Conservation (phyloP, 345 rosid species). For the Toxicodendron radicans region DNA sequence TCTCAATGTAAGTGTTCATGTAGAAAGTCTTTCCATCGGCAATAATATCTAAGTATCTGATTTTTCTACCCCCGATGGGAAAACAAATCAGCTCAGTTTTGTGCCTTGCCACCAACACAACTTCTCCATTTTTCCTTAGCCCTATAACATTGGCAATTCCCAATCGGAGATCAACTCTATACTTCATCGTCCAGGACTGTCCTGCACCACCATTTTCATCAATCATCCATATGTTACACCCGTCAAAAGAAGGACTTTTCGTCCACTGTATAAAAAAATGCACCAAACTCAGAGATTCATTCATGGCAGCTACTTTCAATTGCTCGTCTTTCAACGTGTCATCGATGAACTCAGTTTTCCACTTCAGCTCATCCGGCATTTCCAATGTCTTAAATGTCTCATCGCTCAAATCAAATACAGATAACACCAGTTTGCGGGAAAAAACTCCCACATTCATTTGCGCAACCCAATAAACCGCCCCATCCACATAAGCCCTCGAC, state of each 20-base stretch:
- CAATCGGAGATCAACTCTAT: too few species aligned
- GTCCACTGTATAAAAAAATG: slow-evolving; percentile 19
- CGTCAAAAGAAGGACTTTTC: not conserved
- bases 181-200: too few species aligned
- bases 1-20: too few species aligned
- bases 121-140: too few species aligned
- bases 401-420: slow-evolving; percentile 19
- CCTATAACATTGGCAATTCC: too few species aligned
- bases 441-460: not conserved
- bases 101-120: too few species aligned
- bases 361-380: too few species aligned
- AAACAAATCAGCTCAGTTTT: too few species aligned
- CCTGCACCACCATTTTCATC: slow-evolving; percentile 15
- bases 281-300: slow-evolving; percentile 22
- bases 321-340: not conserved
- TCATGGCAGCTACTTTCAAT: slow-evolving; percentile 17
- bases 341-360: too few species aligned
- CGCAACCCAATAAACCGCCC: slow-evolving; percentile 46
- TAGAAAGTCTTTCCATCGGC: too few species aligned
- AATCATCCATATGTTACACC: slow-evolving; percentile 39
- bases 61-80: too few species aligned
- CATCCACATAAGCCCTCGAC: slow-evolving; percentile 23
- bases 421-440: slow-evolving; percentile 15
- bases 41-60: too few species aligned
- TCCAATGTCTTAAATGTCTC: slow-evolving; percentile 34